These are phyloP conservation scores for Boletus sensibilis DNA, from an alignment of 768 basidiomycete species.

Conservation along the genomic window DNA sequence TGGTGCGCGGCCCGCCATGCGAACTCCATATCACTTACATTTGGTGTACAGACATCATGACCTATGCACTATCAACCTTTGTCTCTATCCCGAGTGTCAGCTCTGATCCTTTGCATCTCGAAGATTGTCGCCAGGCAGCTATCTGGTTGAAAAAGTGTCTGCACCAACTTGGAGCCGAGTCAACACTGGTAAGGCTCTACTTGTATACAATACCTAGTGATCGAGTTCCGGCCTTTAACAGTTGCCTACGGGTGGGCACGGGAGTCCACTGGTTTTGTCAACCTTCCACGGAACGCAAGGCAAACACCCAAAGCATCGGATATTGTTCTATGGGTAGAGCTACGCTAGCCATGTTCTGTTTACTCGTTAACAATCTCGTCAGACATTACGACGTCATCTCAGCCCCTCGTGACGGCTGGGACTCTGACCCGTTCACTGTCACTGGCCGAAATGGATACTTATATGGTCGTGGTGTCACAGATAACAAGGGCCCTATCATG, in stretches of 20 bases:
- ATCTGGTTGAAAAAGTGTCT: slow-evolving; percentile 91
- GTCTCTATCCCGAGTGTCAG: slow-evolving; percentile 88
- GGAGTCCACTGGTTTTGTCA: slow-evolving; percentile 87
- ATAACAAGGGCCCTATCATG: slow-evolving; percentile 95
- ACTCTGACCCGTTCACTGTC: slow-evolving; percentile 78
- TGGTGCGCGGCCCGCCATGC: slow-evolving; percentile 10
- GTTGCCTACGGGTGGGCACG: slow-evolving; percentile 74
- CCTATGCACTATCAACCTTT: slow-evolving; percentile 80
- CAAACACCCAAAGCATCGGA: slow-evolving; percentile 58
- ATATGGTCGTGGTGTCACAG: slow-evolving; percentile 88
- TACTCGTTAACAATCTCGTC: background rate
- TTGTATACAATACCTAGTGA: background rate
- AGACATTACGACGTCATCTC: slow-evolving; percentile 98
- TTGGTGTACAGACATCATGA: slow-evolving; percentile 56
- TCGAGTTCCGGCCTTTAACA: slow-evolving; percentile 28
- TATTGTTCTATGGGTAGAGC: slow-evolving; percentile 86
- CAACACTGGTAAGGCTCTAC: slow-evolving; percentile 56
- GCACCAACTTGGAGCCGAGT: slow-evolving; percentile 81
- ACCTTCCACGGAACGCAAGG: slow-evolving; percentile 75
- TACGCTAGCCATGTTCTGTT: background rate
- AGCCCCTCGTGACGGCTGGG: slow-evolving; percentile 74
- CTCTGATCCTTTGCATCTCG: slow-evolving; percentile 58
- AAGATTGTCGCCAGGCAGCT: slow-evolving; percentile 92
- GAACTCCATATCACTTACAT: slow-evolving; percentile 3
- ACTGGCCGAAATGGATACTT: slow-evolving; percentile 85